These are phyloP conservation scores for Scutellaria galericulata DNA, from an alignment of 257 asterid species.

Conservation along the genomic window DNA sequence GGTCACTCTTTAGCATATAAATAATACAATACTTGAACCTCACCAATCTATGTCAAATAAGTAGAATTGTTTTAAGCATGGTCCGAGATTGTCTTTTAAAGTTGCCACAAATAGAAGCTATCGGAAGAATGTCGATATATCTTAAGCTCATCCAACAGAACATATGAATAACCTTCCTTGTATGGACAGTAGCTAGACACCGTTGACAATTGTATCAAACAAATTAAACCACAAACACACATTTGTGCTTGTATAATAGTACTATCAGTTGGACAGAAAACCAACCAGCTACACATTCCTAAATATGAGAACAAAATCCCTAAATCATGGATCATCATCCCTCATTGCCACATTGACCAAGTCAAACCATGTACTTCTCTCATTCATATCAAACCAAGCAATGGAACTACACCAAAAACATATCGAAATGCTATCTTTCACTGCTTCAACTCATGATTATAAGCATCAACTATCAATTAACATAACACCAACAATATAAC, in stretches of 20 bases:
- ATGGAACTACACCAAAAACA: neutral
- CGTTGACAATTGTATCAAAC: neutral
- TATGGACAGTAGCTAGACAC: conserved; percentile 3
- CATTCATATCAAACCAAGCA: neutral
- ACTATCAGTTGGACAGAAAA: neutral
- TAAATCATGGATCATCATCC: conserved; percentile 29
- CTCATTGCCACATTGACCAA: conserved; percentile 26
- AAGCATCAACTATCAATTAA: neutral
- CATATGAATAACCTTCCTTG: neutral
- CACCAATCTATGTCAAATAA: neutral
- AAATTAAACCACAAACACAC: neutral
- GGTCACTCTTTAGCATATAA: conserved; percentile 18
- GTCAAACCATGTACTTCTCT: conserved; percentile 23
- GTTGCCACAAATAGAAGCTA: neutral
- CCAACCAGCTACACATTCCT: conserved; percentile 9
- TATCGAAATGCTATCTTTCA: neutral
- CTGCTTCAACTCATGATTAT: neutral
- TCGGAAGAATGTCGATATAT: neutral
- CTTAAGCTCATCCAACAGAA: conserved; percentile 15
- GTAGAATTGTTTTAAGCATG: neutral
- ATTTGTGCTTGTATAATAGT: neutral
- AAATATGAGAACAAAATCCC: neutral
- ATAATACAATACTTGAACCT: too few species aligned
- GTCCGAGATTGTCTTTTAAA: neutral
- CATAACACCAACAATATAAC: conserved; percentile 16